A percentile compares a stretch with the other conserved stretches of the same genome.
Evolutionary conservation across 2,329 filamentous ascomycete genomes (phyloP).

Genomic region (Colletotrichum sp.): DNA sequence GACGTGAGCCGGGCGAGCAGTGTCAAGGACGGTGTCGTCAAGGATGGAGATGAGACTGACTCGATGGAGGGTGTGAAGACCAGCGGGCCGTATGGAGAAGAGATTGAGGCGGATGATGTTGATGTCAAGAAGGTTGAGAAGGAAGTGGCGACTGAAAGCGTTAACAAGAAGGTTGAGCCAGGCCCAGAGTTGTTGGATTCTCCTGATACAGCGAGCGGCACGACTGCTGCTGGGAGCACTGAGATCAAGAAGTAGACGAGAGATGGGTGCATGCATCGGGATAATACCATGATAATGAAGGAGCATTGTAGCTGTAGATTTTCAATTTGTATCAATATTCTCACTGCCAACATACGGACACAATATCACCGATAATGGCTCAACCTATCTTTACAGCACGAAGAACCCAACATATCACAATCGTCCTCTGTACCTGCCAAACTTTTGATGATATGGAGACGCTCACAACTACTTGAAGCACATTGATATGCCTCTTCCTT

Average conservation of each 20-base stretch:
- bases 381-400: too few relatives aligned
- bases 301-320: neutral
- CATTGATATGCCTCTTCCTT: too few relatives aligned
- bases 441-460: too few relatives aligned
- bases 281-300: neutral
- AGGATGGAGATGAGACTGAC: constrained; percentile 22
- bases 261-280: neutral
- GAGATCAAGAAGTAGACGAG: neutral
- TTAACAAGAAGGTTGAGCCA: neutral
- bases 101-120: constrained; percentile 25
- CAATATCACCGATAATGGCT: too few relatives aligned
- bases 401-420: too few relatives aligned
- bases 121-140: neutral
- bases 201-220: constrained; percentile 15
- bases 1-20: constrained; percentile 77
- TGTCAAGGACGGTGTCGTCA: constrained; percentile 47
- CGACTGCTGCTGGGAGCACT: neutral
- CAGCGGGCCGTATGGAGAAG: constrained; percentile 37
- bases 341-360: too few relatives aligned
- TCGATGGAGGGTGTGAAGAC: constrained; percentile 37
- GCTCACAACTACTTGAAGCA: too few relatives aligned
- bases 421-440: too few relatives aligned
- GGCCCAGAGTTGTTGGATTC: constrained; percentile 1
- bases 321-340: neutral
- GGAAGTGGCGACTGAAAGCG: neutral